Base-by-base conservation (phyloP, 768 basidiomycete genomes). In the Hysterangium stoloniferum region DNA sequence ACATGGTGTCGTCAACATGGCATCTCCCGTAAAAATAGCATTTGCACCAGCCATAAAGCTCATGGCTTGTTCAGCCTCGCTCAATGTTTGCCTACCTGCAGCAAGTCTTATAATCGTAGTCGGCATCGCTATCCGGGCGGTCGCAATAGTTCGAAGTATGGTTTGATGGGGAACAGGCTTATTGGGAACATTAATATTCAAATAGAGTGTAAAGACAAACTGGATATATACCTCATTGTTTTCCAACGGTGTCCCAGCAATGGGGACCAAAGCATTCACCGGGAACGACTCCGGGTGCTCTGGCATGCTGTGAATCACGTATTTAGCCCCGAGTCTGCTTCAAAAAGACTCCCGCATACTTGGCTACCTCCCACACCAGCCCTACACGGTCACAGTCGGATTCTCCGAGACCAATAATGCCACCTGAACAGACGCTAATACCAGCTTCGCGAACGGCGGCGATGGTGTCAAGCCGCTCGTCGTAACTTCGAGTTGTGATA, bases 241-340 rank as follows among this genome's bases (percentile, higher is more conserved):
- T 66, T 93, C 93, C 40, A 98, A 69, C 11, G 95, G 95, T 4
- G 95, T 98, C 31, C 95, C 95, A 57, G 84, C 75, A 54, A 98
- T 97, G 12, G 95, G 93, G 1, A 98, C 95, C 51, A 98, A 75
- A 12, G 95, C 94, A 65, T 98, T 98, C 54, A 98, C 94, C 0
- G 95, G 95, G 74, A 98, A 98, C 4, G 90, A 94, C 65, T 98
- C 95, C n/a, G 95, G 95, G 60, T 97, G 91, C 64, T 94, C 88
- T 34, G 88, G 84, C 78, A 96, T 84, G 62, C 91, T 94, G 58
- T 6, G 52, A 27, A 52, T n/a, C n/a, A n/a, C n/a, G n/a, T n/a
- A 11, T 45, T 41, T 47, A 37, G 38, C 52, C 35, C 43, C 34
- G 20, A 20, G 22, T 12, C 11, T 17, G 59, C 47, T 35, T 25